These are phyloP conservation scores for Alloteropsis semialata DNA, from an alignment of 176 grass and related monocot species.

Conservation along the genomic window DNA sequence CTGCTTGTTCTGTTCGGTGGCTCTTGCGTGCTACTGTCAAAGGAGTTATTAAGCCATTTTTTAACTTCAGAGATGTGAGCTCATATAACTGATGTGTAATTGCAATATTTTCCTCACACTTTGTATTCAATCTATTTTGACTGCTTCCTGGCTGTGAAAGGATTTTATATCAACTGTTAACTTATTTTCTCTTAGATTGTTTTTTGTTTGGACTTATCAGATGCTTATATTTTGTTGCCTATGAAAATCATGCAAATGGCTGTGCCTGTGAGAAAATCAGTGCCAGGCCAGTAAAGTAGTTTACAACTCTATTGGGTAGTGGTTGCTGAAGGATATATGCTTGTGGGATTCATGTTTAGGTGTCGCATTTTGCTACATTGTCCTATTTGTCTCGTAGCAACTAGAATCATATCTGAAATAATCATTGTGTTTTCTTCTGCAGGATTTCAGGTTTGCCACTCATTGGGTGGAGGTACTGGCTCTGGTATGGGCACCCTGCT, in stretches of 20 bases:
- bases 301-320: neutral
- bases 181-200: neutral
- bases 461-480: slow-evolving; percentile 64
- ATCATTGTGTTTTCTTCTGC: neutral
- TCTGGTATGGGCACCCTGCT: slow-evolving; percentile 72
- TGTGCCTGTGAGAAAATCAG: neutral
- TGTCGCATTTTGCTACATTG: neutral
- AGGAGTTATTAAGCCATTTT: neutral
- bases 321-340: neutral
- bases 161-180: neutral
- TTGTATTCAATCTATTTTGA: neutral
- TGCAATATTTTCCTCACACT: neutral
- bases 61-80: neutral
- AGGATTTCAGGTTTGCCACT: slow-evolving; percentile 72
- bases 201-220: neutral
- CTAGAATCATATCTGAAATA: neutral
- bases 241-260: neutral
- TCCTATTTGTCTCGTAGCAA: neutral
- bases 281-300: neutral
- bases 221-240: neutral
- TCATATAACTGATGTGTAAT: neutral
- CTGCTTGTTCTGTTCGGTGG: neutral
- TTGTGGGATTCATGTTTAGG: neutral
- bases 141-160: neutral
- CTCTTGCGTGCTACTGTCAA: neutral